Evolutionary conservation across 2,329 filamentous ascomycete genomes (phyloP).

Genomic region (Talaromyces sp.): DNA sequence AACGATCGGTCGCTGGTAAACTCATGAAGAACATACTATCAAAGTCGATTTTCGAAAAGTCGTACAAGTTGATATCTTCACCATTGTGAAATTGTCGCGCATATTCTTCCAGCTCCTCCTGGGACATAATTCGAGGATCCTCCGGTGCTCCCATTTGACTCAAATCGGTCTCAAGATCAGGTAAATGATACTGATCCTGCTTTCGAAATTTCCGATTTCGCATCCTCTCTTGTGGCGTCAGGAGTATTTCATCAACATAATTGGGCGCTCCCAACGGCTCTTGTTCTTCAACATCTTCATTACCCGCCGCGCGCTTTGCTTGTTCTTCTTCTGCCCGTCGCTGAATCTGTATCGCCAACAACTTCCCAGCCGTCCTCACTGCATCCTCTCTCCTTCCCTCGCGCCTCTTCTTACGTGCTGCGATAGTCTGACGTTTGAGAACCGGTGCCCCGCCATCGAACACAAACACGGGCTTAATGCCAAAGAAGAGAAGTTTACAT

Average conservation of each 20-base stretch:
- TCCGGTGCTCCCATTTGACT: conserved; percentile 84
- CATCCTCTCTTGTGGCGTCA: conserved; percentile 72
- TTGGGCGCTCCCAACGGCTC: conserved; percentile 69
- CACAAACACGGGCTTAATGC: conserved; percentile 94
- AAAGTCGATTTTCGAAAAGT: conserved; percentile 98
- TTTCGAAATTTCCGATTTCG: conserved; percentile 77
- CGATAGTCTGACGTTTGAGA: conserved; percentile 88
- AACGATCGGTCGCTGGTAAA: conserved; percentile 81
- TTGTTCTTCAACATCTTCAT: conserved; percentile 45
- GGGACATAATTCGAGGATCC: conserved; percentile 92
- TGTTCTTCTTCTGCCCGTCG: conserved; percentile 81
- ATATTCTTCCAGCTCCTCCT: conserved; percentile 91
- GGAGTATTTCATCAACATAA: conserved; percentile 85
- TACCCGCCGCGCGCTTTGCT: conserved; percentile 53
- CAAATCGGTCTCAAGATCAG: conserved; percentile 74
- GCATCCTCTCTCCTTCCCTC: conserved; percentile 94
- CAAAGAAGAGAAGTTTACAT: conserved; percentile 95
- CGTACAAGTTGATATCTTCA: conserved; percentile 83
- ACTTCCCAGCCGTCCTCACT: conserved; percentile 80
- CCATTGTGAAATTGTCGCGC: conserved; percentile 87
- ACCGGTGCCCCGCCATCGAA: conserved; percentile 93
- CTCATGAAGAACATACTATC: conserved; percentile 93
- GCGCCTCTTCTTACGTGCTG: conserved; percentile 69
- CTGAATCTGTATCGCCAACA: conserved; percentile 93
- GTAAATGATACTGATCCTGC: conserved; percentile 92